A percentile compares a stretch with the other conserved stretches of the same genome.
phyloP scores from a whole-genome alignment of 192 early-diverging fungal genomes.

The Entophlyctis luteolus region DNA sequence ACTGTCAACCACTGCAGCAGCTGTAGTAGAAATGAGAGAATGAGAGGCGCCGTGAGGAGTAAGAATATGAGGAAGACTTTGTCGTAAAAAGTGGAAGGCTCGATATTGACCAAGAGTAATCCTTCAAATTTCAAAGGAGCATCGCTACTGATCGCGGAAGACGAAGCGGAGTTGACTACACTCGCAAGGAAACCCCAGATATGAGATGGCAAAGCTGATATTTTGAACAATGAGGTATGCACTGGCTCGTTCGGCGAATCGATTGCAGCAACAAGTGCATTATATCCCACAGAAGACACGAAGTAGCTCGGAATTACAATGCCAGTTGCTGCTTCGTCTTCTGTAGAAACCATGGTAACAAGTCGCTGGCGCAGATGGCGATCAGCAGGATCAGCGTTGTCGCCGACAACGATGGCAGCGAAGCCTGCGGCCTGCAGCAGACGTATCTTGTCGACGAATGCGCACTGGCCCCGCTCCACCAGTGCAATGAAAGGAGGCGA shows the following conservation, averaged over 20 bases:
- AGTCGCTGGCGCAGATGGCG: conserved; percentile 42
- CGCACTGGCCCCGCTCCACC: conserved; percentile 81
- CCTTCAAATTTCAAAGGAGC: not conserved
- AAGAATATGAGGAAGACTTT: conserved; percentile 9
- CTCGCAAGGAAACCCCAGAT: not conserved
- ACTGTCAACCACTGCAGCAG: conserved; percentile 42
- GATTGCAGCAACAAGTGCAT: not conserved
- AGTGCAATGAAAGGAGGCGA: conserved; percentile 83
- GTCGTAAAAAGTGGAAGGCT: not conserved
- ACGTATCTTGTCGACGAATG: conserved; percentile 86
- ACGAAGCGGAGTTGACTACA: not conserved
- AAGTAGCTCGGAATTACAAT: conserved; percentile 85
- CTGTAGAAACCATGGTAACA: conserved; percentile 82
- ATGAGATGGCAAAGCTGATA: not conserved
- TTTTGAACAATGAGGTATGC: not conserved
- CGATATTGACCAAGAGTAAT: not conserved
- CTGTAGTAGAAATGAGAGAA: conserved; percentile 77
- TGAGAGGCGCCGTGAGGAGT: conserved; percentile 67
- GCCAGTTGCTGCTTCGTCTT: conserved; percentile 77
- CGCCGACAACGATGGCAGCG: conserved; percentile 82
- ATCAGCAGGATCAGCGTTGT: conserved; percentile 23
- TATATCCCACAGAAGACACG: conserved; percentile 35
- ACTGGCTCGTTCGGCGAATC: not conserved
- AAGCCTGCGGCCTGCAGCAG: conserved; percentile 85
- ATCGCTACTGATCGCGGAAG: not conserved